Evolutionary conservation across 306 rosid genomes (phyloP), one percentile per base, ranked within the genome.

Genomic region (Gynostemma pentaphyllum): DNA sequence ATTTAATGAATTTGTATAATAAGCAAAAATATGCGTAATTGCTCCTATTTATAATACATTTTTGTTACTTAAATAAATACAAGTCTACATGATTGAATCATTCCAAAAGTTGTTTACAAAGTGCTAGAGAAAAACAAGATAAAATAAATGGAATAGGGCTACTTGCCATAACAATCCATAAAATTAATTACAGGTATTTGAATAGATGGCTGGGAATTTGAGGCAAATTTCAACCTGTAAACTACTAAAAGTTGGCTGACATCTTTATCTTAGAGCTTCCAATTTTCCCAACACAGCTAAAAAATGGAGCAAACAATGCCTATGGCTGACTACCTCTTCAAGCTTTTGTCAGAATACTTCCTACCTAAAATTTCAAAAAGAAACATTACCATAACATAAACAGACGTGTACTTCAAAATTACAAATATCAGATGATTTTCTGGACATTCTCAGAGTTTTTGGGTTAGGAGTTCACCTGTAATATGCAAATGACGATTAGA

Each of bases 381-480:
- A 34, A 34, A 34, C 9, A 4, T 34, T n/a, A n/a, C n/a, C n/a
- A n/a, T n/a, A n/a, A n/a, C n/a, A n/a, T n/a, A n/a, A n/a, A n/a
- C n/a, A n/a, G n/a, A n/a, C n/a, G n/a, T n/a, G n/a, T n/a, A n/a
- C n/a, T n/a, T n/a, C n/a, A n/a, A n/a, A n/a, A n/a, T n/a, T n/a
- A n/a, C n/a, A n/a, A n/a, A n/a, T n/a, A n/a, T n/a, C n/a, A n/a
- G n/a, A n/a, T n/a, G n/a, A 8, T 39, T 39, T 39, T 39, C 44
- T 10, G 44, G 44, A 2, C 44, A 9, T 10, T 39, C 44, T 5
- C 39, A 34, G 12, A 10, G 44, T 8, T 39, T 39, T 39, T 39
- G 44, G 9, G 7, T 39, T 9, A 19, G 19, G 37, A 59, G 11
- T 59, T 11, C 37, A 80, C 97, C 96, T 72, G 69, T 53, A 56